Base-by-base conservation (phyloP, 768 basidiomycete genomes). In the Leccinum subgranulosum region DNA sequence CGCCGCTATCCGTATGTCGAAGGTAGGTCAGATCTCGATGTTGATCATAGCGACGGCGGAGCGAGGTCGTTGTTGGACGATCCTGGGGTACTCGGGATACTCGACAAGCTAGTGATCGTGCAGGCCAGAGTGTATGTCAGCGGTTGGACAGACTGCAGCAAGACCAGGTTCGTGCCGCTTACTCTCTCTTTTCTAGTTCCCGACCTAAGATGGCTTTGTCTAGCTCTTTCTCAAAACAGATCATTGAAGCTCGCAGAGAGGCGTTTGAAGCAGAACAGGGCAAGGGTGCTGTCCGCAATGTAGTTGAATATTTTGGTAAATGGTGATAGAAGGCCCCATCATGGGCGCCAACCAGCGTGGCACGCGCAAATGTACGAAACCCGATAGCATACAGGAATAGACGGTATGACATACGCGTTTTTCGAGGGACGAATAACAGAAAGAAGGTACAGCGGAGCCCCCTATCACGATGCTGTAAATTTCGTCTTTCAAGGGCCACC, bases 401-500 rank as follows among this genome's bases (percentile, higher is more conserved):
- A 68, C 62, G 0, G 9, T 41, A 64, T 67, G 64, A 69, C 59
- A 59, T 49, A 49, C 50, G 9, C n/a, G 17, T 50, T 73, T 71
- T 64, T 64, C 34, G 14, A 31, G 19, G 19, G 34, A 14, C 47
- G n/a, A 8, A 19, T n/a, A 21, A 48, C 56, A 49, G 39, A 41
- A 27, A 41, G 45, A 55, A 39, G 45, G 25, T 23, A 39, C 23
- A 33, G 43, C 21, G 7, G 14, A 7, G n/a, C 39, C 17, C 45
- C 28, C 33, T 36, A 43, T 29, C 45, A 52, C 21, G 39, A 25
- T 33, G 19, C 9, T 4, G 27, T 47, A 29, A 45, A 28, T 53
- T 58, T 59, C 15, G 39, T 23, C 29, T 23, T 28, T 74, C 89
- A 81, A 60, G 92, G 88, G 55, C 81, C 87, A 76, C 94, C 94